These are phyloP conservation scores for Hawksworthiomyces lignivorus DNA, from an alignment of 2,329 filamentous ascomycete genomes.

Conservation along the genomic window DNA sequence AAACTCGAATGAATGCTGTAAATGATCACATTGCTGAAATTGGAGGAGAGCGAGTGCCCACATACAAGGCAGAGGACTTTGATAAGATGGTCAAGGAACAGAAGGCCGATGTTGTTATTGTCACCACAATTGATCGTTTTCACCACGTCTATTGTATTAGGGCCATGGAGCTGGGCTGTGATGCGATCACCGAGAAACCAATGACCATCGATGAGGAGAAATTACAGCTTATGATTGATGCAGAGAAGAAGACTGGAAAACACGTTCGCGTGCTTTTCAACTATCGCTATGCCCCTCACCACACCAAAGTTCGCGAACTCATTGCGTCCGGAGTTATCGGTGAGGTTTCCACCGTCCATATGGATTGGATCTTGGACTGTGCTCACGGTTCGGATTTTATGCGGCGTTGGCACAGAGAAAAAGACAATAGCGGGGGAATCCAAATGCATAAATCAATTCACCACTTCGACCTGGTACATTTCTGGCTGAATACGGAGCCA, in stretches of 20 bases:
- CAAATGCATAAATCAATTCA: slow-evolving; percentile 57
- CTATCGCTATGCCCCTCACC: slow-evolving; percentile 58
- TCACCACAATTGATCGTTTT: slow-evolving; percentile 56
- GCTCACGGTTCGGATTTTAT: slow-evolving; percentile 56
- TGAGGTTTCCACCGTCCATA: slow-evolving; percentile 48
- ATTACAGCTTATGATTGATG: slow-evolving; percentile 46
- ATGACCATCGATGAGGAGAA: slow-evolving; percentile 55
- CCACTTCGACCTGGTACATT: slow-evolving; percentile 57
- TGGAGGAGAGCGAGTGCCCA: slow-evolving; percentile 41
- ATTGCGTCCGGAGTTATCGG: slow-evolving; percentile 48
- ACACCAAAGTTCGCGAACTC: slow-evolving; percentile 51
- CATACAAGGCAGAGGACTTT: slow-evolving; percentile 46
- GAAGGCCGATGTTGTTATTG: slow-evolving; percentile 52
- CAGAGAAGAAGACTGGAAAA: slow-evolving; percentile 40
- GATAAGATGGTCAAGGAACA: slow-evolving; percentile 51
- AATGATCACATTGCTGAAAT: slow-evolving; percentile 39
- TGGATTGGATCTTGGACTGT: slow-evolving; percentile 58
- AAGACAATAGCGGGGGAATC: slow-evolving; percentile 50
- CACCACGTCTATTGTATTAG: slow-evolving; percentile 54
- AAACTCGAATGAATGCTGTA: slow-evolving; percentile 50
- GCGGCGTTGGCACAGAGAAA: slow-evolving; percentile 56
- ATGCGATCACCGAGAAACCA: slow-evolving; percentile 57
- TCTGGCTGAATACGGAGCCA: slow-evolving; percentile 50
- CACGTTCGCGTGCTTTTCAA: slow-evolving; percentile 54
- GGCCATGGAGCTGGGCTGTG: slow-evolving; percentile 50